These are phyloP conservation scores for Fomitopsis serialis DNA, from an alignment of 768 basidiomycete genomes.

Conservation along the genomic window DNA sequence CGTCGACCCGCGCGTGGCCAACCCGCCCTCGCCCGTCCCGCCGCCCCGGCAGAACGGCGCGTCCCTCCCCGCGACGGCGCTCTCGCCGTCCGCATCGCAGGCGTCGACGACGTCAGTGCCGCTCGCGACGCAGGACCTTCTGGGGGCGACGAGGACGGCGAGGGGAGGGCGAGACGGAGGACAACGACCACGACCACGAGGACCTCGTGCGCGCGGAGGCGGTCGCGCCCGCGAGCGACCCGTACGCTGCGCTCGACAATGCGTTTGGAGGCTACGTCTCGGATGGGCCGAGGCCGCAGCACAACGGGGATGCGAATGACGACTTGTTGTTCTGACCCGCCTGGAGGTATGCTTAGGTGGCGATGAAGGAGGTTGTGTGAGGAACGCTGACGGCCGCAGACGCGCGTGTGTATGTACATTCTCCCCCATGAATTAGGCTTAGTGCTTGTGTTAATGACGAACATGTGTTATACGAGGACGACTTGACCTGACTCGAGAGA, in stretches of 20 bases:
- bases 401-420: too few relatives aligned
- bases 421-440: too few relatives aligned
- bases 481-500: too few relatives aligned
- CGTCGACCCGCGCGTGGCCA: constrained; percentile 34
- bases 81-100: neutral
- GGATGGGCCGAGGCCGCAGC: constrained; percentile 67
- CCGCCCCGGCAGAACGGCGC: neutral
- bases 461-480: too few relatives aligned
- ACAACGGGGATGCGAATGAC: constrained; percentile 38
- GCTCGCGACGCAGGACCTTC: neutral
- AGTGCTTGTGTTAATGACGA: too few relatives aligned
- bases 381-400: too few relatives aligned
- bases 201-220: constrained; percentile 25
- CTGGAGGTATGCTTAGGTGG: neutral
- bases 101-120: constrained; percentile 6
- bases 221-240: constrained; percentile 40
- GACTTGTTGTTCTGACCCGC: constrained; percentile 32
- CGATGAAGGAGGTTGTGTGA: too few relatives aligned
- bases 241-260: constrained; percentile 77
- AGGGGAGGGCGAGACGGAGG: constrained; percentile 28
- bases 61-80: neutral
- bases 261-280: constrained; percentile 71
- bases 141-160: constrained; percentile 18
- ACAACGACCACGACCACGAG: constrained; percentile 28
- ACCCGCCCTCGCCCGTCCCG: constrained; percentile 18